A percentile compares a stretch with the other conserved stretches of the same genome.
These are phyloP conservation scores for Phytophthora hybrid DNA, from an alignment of 352 stramenopile species.

Conservation along the genomic window DNA sequence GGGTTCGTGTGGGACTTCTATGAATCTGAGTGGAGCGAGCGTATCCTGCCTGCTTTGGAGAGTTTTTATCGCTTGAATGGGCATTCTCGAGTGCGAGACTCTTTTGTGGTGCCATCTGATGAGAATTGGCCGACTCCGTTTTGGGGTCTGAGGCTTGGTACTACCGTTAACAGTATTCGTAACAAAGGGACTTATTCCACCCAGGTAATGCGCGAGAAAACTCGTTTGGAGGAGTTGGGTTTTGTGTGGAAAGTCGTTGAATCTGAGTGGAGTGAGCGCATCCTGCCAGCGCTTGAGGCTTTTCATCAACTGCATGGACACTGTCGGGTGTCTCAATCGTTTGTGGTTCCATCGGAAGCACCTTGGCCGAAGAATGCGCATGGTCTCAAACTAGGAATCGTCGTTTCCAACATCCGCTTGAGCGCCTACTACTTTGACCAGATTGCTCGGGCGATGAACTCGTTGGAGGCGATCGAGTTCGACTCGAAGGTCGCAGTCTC, in stretches of 20 bases:
- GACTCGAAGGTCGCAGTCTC: not conserved
- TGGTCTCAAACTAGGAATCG: slow-evolving; percentile 36
- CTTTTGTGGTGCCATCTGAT: slow-evolving; percentile 49
- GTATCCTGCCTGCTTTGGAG: slow-evolving; percentile 48
- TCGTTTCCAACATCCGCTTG: not conserved
- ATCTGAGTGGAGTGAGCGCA: slow-evolving; percentile 20
- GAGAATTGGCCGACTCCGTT: slow-evolving; percentile 40
- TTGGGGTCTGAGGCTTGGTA: slow-evolving; percentile 40
- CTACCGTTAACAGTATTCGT: not conserved
- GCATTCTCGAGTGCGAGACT: slow-evolving; percentile 30
- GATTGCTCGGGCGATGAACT: not conserved
- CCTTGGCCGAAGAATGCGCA: slow-evolving; percentile 43
- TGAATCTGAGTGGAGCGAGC: slow-evolving; percentile 47
- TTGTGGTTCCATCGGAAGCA: slow-evolving; percentile 44
- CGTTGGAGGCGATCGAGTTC: slow-evolving; percentile 13
- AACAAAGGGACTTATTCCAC: no score
- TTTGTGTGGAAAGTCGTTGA: no score
- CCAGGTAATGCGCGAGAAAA: no score
- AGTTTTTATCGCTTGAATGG: slow-evolving; percentile 35
- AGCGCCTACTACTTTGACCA: slow-evolving; percentile 9
- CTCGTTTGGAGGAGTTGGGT: not conserved
- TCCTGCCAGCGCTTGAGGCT: slow-evolving; percentile 46
- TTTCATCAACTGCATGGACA: slow-evolving; percentile 45
- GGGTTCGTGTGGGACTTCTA: slow-evolving; percentile 50
- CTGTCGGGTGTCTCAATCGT: slow-evolving; percentile 30